These are phyloP conservation scores for Elaeagnus macrophylla DNA, from an alignment of 306 rosid species.

Conservation along the genomic window DNA sequence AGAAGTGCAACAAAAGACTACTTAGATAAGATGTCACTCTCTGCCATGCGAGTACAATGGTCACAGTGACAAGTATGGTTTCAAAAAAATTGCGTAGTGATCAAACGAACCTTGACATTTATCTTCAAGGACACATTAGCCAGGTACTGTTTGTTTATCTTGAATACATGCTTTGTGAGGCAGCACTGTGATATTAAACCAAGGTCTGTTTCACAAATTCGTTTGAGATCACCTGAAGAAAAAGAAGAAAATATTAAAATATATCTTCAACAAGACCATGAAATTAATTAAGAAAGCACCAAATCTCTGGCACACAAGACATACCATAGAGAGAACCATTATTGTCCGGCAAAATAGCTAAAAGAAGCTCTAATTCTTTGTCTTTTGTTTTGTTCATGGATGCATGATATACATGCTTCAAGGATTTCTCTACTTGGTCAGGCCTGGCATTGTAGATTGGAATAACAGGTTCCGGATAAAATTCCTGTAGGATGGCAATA, in stretches of 20 bases:
- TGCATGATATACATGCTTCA: slow-evolving; percentile 80
- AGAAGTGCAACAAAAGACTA: background rate
- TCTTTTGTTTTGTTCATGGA: slow-evolving; percentile 75
- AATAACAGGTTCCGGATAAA: slow-evolving; percentile 67
- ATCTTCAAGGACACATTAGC: slow-evolving; percentile 91
- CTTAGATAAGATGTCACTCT: no score
- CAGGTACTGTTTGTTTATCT: slow-evolving; percentile 77
- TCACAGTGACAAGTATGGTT: background rate
- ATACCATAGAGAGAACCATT: slow-evolving; percentile 83
- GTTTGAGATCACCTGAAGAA: slow-evolving; percentile 77
- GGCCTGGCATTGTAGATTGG: slow-evolving; percentile 84
- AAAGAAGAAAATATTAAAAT: slow-evolving; percentile 13
- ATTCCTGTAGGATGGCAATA: no score
- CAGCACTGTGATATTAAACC: slow-evolving; percentile 88
- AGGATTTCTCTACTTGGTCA: slow-evolving; percentile 79
- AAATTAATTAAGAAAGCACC: slow-evolving; percentile 1
- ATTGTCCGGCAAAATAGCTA: slow-evolving; percentile 85
- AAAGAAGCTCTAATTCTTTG: slow-evolving; percentile 72
- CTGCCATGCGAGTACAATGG: no score
- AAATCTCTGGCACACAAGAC: background rate
- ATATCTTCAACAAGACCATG: background rate
- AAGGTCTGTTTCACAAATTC: slow-evolving; percentile 88
- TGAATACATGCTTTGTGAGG: slow-evolving; percentile 86
- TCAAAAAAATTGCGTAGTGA: slow-evolving; percentile 7
- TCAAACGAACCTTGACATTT: slow-evolving; percentile 69